phyloP scores from a whole-genome alignment of 2,329 filamentous ascomycete genomes.

The Fulvia fulva region DNA sequence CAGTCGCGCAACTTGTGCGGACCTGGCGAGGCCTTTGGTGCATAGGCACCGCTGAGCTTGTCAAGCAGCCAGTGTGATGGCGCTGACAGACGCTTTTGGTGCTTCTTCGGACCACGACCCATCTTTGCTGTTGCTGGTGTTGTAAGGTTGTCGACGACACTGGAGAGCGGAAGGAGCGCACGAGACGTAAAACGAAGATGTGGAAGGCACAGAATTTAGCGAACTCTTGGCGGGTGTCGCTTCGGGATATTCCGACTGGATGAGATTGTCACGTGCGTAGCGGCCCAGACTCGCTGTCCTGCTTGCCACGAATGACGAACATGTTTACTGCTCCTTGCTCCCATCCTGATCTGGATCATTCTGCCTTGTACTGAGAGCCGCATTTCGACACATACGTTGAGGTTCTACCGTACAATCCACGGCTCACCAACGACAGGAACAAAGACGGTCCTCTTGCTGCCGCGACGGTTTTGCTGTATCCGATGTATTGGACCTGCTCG shows the following conservation, averaged over 20 bases:
- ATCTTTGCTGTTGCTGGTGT: conserved; percentile 48
- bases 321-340: too few relatives aligned
- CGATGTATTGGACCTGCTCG: too few relatives aligned
- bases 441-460: too few relatives aligned
- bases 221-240: not conserved
- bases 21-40: conserved; percentile 69
- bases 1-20: conserved; percentile 99
- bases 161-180: not conserved
- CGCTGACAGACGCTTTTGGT: conserved; percentile 99
- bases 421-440: too few relatives aligned
- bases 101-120: conserved; percentile 62
- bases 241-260: not conserved
- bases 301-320: too few relatives aligned
- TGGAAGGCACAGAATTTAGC: not conserved
- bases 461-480: too few relatives aligned
- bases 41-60: conserved; percentile 86
- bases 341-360: too few relatives aligned
- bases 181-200: not conserved
- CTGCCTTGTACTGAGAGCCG: too few relatives aligned
- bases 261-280: not conserved
- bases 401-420: too few relatives aligned
- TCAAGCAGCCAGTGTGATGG: conserved; percentile 99
- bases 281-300: not conserved
- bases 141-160: conserved; percentile 22
- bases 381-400: too few relatives aligned